A percentile compares a stretch with the other conserved stretches of the same genome.
phyloP scores from a whole-genome alignment of 140 eudicot species.

The Ambrosia hybrid region DNA sequence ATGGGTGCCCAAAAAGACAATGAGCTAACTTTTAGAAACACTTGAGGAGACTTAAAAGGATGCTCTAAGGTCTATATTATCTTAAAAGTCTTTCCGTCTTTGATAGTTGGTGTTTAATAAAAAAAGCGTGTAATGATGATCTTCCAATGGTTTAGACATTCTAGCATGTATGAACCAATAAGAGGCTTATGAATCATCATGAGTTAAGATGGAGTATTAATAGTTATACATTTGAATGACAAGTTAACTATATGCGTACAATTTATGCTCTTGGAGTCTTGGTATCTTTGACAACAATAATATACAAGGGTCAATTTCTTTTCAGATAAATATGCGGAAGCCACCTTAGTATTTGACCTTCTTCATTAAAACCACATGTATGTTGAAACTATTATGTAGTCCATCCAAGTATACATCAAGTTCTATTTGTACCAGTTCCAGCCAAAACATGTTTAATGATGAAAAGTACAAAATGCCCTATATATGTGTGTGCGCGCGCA shows the following conservation, averaged over 20 bases:
- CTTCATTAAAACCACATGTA: too few species aligned
- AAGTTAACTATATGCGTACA: too few species aligned
- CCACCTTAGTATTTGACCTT: too few species aligned
- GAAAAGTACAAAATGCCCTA: background rate
- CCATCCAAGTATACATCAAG: too few species aligned
- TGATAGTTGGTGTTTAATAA: background rate
- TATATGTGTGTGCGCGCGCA: too few species aligned
- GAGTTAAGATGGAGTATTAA: background rate
- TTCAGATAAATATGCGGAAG: too few species aligned
- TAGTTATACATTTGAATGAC: too few species aligned
- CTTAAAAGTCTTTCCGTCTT: background rate
- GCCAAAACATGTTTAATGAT: background rate
- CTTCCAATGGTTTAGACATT: background rate
- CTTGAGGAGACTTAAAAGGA: background rate
- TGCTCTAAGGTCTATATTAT: background rate
- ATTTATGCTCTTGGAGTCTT: too few species aligned
- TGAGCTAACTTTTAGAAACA: constrained; percentile 4
- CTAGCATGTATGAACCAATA: background rate
- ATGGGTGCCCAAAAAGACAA: background rate
- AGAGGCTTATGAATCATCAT: background rate
- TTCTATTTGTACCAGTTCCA: too few species aligned
- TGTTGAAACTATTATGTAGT: too few species aligned
- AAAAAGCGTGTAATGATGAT: background rate
- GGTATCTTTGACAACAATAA: too few species aligned
- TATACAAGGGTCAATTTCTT: too few species aligned